Conservation (phyloP, 2,329 filamentous ascomycete genomes). For the Gremmenia infestans region DNA sequence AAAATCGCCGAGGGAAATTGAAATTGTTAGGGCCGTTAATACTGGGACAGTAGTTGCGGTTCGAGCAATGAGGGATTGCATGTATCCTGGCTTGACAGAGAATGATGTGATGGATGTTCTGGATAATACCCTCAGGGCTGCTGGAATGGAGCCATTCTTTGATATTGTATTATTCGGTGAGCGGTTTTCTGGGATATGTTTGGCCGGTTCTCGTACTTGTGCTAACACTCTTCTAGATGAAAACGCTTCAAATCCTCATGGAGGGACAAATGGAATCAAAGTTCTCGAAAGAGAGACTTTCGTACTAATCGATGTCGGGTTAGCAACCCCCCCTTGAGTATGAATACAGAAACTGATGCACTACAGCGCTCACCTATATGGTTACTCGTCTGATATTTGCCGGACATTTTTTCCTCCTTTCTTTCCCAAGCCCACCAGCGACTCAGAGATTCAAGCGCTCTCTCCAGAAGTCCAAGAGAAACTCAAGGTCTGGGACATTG, state of each 20-base stretch:
- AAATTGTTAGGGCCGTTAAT: constrained; percentile 55
- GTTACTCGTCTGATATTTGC: constrained; percentile 60
- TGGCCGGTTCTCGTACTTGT: background rate
- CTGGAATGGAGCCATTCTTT: constrained; percentile 55
- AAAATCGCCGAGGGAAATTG: constrained; percentile 52
- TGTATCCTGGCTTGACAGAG: constrained; percentile 53
- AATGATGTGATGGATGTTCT: constrained; percentile 52
- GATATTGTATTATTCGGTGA: constrained; percentile 56
- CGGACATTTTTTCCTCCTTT: constrained; percentile 52
- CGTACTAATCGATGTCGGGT: constrained; percentile 57
- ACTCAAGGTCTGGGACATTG: constrained; percentile 53
- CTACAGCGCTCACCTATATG: constrained; percentile 49
- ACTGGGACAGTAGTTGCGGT: constrained; percentile 59
- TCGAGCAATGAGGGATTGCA: constrained; percentile 49
- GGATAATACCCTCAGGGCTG: constrained; percentile 46
- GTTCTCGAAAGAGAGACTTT: constrained; percentile 49
- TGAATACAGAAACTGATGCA: background rate
- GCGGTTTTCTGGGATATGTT: background rate
- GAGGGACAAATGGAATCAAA: constrained; percentile 40
- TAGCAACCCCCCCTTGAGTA: constrained; percentile 5
- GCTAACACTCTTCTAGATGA: constrained; percentile 27
- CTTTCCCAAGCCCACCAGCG: constrained; percentile 24
- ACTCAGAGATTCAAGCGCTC: constrained; percentile 5
- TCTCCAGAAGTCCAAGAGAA: constrained; percentile 40
- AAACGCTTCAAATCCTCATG: constrained; percentile 37